Base-by-base conservation (phyloP, 2,329 filamentous ascomycete genomes). In the Biscogniauxia mediterranea region DNA sequence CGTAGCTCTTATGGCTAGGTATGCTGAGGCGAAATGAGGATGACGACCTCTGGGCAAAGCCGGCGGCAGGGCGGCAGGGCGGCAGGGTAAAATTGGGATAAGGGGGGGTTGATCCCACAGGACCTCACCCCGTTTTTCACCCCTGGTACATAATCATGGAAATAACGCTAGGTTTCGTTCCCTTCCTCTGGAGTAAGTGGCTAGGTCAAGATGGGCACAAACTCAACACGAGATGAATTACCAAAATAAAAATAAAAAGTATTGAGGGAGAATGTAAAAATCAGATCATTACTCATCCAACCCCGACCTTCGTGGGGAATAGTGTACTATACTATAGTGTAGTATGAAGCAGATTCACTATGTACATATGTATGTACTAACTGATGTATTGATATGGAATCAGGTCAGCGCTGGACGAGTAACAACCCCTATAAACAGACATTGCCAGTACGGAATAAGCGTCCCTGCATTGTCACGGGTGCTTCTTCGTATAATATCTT, bases 21-120 rank as follows among this genome's bases (percentile, higher is more conserved):
- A 52, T 59, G 65, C 55, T 59, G 60, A 58, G 56, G 56, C 61
- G 62, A 67, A 65, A 67, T 67, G 62, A 67, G 55, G 64, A 66
- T 62, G 60, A 46, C 38, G 38, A 59, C 66, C 64, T 67, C 64
- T 58, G 54, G 51, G 23, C 32, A 54, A n/a, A n/a, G 56, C 46
- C 53, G 28, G 17, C 19, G 23, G 23, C 23, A 23, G 23, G 5
- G 17, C 19, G 23, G 23, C 23, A 23, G 23, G 5, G 28, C 28
- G 19, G 49, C 17, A 42, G 51, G 56, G 46, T 52, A 58, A 32
- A 46, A 26, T 54, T 54, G 49, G 15, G 15, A 25, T 54, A 54
- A 58, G 53, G 28, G 56, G 50, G 51, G 26, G 23, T 15, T 19
- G 32, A 21, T 58, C 20, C 28, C 52, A 58, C 21, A 32, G 25